Evolutionary conservation across 2,329 filamentous ascomycete species (phyloP), one percentile per base, ranked within the genome.

Genomic region (Aspergillus fijiensis): DNA sequence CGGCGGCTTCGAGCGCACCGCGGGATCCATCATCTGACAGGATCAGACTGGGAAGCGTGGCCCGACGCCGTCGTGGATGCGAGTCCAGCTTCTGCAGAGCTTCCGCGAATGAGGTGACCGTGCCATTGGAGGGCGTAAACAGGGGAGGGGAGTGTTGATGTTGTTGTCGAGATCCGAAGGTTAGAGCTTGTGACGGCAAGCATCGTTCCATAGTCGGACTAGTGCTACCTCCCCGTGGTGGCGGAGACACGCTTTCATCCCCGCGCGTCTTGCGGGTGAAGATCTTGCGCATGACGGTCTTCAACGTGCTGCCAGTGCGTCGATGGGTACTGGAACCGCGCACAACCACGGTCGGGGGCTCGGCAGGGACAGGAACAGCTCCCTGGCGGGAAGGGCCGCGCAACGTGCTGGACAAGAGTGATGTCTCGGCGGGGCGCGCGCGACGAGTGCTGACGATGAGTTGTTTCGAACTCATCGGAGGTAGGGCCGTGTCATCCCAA

Each of bases 201-300:
- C 63, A 55, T n/a, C 47, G 63, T 48, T 65, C 62, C 39, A 51
- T 45, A 1, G 58, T 55, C 19, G 60, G 51, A 7, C 49, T 51
- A 5, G 57, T 42, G 42, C 65, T 57, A 25, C 58, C 61, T 35
- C 59, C 68, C 5, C 58, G 63, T 11, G 64, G 65, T 35, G 57
- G 58, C 0, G 63, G 59, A 47, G 33, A 60, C 39, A 69, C 70
- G 11, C 39, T 45, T 10, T 76, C 71, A 14, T 70, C 29, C 9
- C 67, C 68, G 48, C 72, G 71, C 51, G 73, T 65, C 63, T 76
- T 77, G 21, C 74, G 72, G 39, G 72, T 76, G 65, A 79, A 79
- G 49, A 79, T 73, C 65, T 75, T 79, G 53, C 75, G 74, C 77
- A 79, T 79, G n/a, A 78, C 75, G 2, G 73, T 76, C 60, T 76